Percentiles rank a stretch among this genome's conserved stretches.
phyloP scores from a whole-genome alignment of 2,329 filamentous ascomycete genomes.

The Colletotrichum liaoningense region DNA sequence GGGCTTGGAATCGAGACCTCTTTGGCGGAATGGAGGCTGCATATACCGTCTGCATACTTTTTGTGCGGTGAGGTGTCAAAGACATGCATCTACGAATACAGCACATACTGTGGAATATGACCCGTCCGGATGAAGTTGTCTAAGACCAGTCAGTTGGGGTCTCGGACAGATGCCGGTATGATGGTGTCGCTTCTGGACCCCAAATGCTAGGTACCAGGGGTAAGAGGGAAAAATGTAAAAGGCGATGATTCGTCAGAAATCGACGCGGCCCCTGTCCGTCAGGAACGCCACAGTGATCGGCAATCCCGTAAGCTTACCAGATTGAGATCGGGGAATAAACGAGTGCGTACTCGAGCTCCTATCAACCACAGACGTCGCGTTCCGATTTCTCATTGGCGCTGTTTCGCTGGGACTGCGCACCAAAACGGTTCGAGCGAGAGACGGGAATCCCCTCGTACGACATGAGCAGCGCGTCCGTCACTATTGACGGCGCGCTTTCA shows the following conservation, averaged over 20 bases:
- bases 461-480: background rate
- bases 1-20: background rate
- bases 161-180: background rate
- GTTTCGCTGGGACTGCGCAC: background rate
- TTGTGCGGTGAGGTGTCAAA: background rate
- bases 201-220: background rate
- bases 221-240: background rate
- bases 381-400: conserved; percentile 2
- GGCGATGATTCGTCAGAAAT: conserved; percentile 9
- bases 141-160: background rate
- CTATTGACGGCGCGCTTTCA: background rate
- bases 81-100: background rate
- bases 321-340: conserved; percentile 21
- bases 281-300: conserved; percentile 38
- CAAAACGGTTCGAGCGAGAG: conserved; percentile 5
- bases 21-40: background rate
- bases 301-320: conserved; percentile 35
- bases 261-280: conserved; percentile 24
- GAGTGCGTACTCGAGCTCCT: conserved; percentile 23
- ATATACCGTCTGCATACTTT: background rate
- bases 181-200: background rate
- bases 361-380: conserved; percentile 9
- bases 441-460: background rate
- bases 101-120: background rate
- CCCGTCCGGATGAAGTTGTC: conserved; percentile 3